These are phyloP conservation scores for Globisporangium paddicum DNA, from an alignment of 352 stramenopile species.

Conservation along the genomic window DNA sequence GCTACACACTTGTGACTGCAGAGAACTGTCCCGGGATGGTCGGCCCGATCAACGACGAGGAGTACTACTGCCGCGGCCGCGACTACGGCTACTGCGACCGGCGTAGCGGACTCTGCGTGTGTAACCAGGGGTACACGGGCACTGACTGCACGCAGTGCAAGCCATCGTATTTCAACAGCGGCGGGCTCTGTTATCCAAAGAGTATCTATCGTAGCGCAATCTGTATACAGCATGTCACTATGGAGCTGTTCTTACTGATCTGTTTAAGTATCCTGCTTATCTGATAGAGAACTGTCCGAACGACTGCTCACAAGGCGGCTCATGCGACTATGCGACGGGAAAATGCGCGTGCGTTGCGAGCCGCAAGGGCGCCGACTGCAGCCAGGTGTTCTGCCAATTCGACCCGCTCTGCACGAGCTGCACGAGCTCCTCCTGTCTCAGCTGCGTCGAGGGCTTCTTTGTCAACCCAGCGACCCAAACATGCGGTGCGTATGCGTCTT, in stretches of 20 bases:
- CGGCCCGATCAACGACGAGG: conserved; percentile 81
- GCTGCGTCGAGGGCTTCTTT: conserved; percentile 87
- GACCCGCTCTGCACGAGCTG: conserved; percentile 87
- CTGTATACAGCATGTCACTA: conserved; percentile 8
- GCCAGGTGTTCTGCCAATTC: conserved; percentile 59
- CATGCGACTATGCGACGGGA: conserved; percentile 89
- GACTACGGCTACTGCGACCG: conserved; percentile 94
- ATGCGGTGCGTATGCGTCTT: conserved; percentile 71
- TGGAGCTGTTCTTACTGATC: neutral
- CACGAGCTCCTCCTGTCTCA: conserved; percentile 67
- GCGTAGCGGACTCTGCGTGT: conserved; percentile 90
- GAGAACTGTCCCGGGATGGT: conserved; percentile 80
- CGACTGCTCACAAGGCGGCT: conserved; percentile 84
- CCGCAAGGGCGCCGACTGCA: conserved; percentile 79
- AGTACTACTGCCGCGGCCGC: conserved; percentile 90
- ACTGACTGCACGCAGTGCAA: conserved; percentile 86
- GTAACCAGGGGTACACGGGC: conserved; percentile 92
- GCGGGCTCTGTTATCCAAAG: conserved; percentile 88
- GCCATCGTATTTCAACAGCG: conserved; percentile 82
- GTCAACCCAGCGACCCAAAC: conserved; percentile 55
- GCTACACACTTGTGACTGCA: conserved; percentile 1
- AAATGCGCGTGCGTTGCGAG: conserved; percentile 74
- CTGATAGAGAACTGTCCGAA: conserved; percentile 72
- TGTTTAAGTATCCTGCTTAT: neutral
- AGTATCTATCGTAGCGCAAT: conserved; percentile 13